Evolutionary conservation across 768 basidiomycete species (phyloP).

Genomic region (Boletus sensibilis): DNA sequence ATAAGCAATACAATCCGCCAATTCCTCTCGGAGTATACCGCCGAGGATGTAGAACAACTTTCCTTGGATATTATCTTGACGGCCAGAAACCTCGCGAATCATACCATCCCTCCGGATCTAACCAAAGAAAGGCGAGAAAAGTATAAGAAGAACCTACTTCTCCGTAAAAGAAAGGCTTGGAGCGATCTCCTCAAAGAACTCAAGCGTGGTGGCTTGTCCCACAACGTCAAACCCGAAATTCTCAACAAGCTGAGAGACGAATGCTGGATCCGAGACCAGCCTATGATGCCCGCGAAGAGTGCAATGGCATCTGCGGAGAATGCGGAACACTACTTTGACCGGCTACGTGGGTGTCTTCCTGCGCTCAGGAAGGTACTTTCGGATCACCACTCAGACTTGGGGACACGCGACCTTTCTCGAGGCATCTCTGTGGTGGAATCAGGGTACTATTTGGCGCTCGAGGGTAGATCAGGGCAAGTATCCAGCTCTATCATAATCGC

Average conservation of each 20-base stretch:
- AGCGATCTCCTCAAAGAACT: slow-evolving; percentile 89
- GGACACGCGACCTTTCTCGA: slow-evolving; percentile 83
- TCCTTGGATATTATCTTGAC: slow-evolving; percentile 64
- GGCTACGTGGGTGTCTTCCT: slow-evolving; percentile 64
- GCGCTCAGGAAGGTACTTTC: slow-evolving; percentile 58
- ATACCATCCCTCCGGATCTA: slow-evolving; percentile 42
- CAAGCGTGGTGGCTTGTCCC: slow-evolving; percentile 72
- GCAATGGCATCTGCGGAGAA: slow-evolving; percentile 35
- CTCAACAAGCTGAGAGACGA: slow-evolving; percentile 53
- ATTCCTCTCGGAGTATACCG: slow-evolving; percentile 41
- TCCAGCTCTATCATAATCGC: not conserved
- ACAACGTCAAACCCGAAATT: slow-evolving; percentile 68
- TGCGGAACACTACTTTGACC: slow-evolving; percentile 62
- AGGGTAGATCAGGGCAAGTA: slow-evolving; percentile 62
- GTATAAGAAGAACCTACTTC: slow-evolving; percentile 68
- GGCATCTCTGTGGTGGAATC: slow-evolving; percentile 79
- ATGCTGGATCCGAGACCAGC: slow-evolving; percentile 68
- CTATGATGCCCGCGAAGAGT: slow-evolving; percentile 32
- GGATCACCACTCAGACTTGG: slow-evolving; percentile 76
- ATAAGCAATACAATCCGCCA: slow-evolving; percentile 42
- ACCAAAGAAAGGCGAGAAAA: slow-evolving; percentile 54
- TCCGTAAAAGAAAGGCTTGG: slow-evolving; percentile 87
- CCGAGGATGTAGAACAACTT: slow-evolving; percentile 50
- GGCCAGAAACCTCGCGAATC: slow-evolving; percentile 52
- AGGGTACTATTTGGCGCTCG: slow-evolving; percentile 64